Base-by-base conservation (phyloP, 2,329 filamentous ascomycete species). In the Daldinia sp. region DNA sequence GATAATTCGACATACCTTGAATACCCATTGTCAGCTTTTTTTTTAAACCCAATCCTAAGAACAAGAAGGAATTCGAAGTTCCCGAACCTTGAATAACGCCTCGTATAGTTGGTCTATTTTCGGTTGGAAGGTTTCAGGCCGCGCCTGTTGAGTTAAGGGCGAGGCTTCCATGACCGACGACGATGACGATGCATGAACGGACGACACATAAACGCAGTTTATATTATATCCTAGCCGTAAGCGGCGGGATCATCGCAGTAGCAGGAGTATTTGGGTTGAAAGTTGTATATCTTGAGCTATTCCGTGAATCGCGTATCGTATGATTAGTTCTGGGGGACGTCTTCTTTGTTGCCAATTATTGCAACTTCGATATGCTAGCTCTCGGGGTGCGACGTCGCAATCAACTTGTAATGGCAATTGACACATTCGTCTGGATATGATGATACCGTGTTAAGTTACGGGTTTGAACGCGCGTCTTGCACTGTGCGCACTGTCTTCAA, bases 101-200 rank as follows among this genome's bases (percentile, higher is more conserved):
- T 94, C 89, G 81, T 99, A 99, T 58, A 98, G 89, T 79, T 92
- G 87, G 68, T 97, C 92, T 73, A 99, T 93, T 84, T 99, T 99
- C 61, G 93, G 95, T 81, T 97, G 92, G 79, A 99, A 98, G 44
- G 91, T 89, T 80, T 97, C 92, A 61, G 95, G 96, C 76, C 93
- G 89, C 81, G 89, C 89, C 86, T 98, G 94, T 82, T 97, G 94
- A 64, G 94, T 97, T 78, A 99, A 88, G 72, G 96, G 96, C 79
- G 95, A 98, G 75, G 90, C 87, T 84, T 97, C 93, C 93, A 97
- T 97, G 53, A 60, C 72, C 63, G 63, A 46, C 28, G 48, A 66
- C 50, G 61, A 68, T 59, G 69, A 66, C 46, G 63, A 68, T 60
- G 69, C 65, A 68, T 71, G 18, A 37, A 53, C 30, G n/a, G 3